Percentiles rank a stretch among this genome's conserved stretches.
Conservation (phyloP, 1,139 yeast genomes). For the Candida anutae region DNA sequence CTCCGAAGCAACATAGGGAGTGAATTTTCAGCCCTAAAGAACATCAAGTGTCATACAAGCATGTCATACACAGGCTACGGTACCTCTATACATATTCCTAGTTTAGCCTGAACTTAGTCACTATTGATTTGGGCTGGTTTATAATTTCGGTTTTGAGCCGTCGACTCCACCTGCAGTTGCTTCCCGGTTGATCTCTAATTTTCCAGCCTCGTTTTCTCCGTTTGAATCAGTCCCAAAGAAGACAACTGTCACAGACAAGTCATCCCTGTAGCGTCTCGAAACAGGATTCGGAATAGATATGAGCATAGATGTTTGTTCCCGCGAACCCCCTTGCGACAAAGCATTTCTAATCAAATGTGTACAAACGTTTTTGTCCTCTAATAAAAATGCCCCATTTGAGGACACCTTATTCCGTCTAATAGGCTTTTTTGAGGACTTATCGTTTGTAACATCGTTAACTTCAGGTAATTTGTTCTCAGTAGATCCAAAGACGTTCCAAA, state of each 20-base stretch:
- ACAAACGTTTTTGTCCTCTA: constrained; percentile 81
- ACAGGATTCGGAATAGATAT: constrained; percentile 91
- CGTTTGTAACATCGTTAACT: constrained; percentile 54
- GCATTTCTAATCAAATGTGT: constrained; percentile 94
- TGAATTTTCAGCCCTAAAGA: too few relatives aligned
- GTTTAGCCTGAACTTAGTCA: too few relatives aligned
- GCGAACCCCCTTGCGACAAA: constrained; percentile 77
- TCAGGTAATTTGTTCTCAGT: constrained; percentile 51
- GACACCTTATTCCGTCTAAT: constrained; percentile 33
- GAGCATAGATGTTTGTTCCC: constrained; percentile 80
- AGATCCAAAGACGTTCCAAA: constrained; percentile 41
- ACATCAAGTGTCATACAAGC: too few relatives aligned
- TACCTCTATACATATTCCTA: too few relatives aligned
- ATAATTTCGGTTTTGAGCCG: constrained; percentile 45
- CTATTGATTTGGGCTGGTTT: constrained; percentile 4
- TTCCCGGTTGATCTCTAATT: constrained; percentile 42
- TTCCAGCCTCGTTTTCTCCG: constrained; percentile 38
- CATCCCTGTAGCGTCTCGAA: constrained; percentile 90
- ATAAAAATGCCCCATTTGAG: constrained; percentile 31
- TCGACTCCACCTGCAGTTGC: constrained; percentile 54
- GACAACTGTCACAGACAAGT: constrained; percentile 89
- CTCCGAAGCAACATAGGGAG: too few relatives aligned
- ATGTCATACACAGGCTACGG: too few relatives aligned
- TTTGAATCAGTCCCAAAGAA: constrained; percentile 64
- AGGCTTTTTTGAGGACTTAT: constrained; percentile 40